These are phyloP conservation scores for Saccharomycopsis phalli DNA, from an alignment of 1,139 yeast species.

Conservation along the genomic window DNA sequence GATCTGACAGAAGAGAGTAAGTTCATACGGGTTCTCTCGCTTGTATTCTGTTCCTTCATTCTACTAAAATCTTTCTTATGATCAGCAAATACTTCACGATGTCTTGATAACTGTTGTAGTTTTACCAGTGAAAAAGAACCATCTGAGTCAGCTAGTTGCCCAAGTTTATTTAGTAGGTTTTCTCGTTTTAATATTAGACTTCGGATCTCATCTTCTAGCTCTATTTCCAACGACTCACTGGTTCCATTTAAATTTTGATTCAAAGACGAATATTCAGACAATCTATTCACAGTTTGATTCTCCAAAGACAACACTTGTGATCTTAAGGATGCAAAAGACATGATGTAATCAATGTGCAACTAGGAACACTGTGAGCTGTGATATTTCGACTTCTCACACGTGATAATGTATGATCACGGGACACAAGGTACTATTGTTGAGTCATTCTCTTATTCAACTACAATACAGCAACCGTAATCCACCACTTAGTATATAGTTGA, in stretches of 20 bases:
- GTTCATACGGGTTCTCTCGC: conserved; percentile 70
- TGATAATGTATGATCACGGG: too few relatives aligned
- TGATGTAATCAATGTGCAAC: too few relatives aligned
- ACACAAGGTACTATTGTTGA: too few relatives aligned
- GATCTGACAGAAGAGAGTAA: conserved; percentile 66
- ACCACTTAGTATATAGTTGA: too few relatives aligned
- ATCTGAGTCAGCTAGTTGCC: conserved; percentile 47
- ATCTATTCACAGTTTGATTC: conserved; percentile 41
- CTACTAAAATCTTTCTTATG: conserved; percentile 57
- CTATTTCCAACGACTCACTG: conserved; percentile 38
- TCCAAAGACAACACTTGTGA: conserved; percentile 49
- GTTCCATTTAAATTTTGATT: conserved; percentile 44
- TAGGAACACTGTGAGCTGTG: too few relatives aligned
- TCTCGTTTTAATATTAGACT: conserved; percentile 30
- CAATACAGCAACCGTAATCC: too few relatives aligned
- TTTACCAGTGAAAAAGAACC: conserved; percentile 59
- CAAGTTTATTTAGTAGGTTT: conserved; percentile 32
- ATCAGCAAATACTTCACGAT: conserved; percentile 65
- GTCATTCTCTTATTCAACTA: too few relatives aligned
- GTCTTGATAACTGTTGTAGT: conserved; percentile 75
- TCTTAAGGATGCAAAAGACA: conserved; percentile 41
- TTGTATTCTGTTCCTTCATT: conserved; percentile 50
- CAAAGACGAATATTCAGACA: conserved; percentile 44
- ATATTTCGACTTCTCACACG: too few relatives aligned
- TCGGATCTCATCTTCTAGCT: conserved; percentile 30